These are phyloP conservation scores for Rhamnella rubrinervis DNA, from an alignment of 331 rosid genomes.

Conservation along the genomic window DNA sequence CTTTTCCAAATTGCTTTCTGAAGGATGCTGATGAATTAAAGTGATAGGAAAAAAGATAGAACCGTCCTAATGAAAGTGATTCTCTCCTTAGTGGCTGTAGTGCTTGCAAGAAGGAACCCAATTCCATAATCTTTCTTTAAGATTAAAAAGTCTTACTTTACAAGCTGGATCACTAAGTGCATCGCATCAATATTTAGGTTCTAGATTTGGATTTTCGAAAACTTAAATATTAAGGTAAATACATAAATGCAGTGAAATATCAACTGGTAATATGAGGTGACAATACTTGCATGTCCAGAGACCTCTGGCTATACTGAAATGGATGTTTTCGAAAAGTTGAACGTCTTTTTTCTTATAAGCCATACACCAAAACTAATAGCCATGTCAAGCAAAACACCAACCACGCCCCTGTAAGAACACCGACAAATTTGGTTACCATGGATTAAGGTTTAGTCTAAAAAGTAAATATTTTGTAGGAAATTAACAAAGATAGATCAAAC, in stretches of 20 bases:
- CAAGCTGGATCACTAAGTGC: not conserved
- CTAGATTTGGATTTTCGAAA: too few relatives aligned
- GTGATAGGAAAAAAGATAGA: constrained; percentile 18
- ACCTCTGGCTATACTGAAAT: too few relatives aligned
- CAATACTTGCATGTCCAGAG: too few relatives aligned
- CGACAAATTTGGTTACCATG: not conserved
- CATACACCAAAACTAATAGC: constrained; percentile 33
- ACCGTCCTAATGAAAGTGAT: constrained; percentile 34
- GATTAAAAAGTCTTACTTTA: constrained; percentile 11
- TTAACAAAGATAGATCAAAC: not conserved
- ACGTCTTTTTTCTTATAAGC: not conserved
- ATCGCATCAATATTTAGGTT: too few relatives aligned
- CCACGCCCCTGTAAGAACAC: constrained; percentile 50
- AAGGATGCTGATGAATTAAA: constrained; percentile 7
- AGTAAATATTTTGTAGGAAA: not conserved
- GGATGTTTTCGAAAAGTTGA: not conserved
- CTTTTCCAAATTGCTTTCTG: constrained; percentile 1
- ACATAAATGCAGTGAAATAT: too few relatives aligned
- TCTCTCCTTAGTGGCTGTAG: constrained; percentile 27
- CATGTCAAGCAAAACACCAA: constrained; percentile 41
- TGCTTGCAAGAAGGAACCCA: constrained; percentile 43
- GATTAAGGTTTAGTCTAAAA: not conserved
- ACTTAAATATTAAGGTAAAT: too few relatives aligned
- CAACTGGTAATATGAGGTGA: too few relatives aligned
- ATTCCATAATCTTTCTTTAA: constrained; percentile 39